Evolutionary conservation across 2,329 filamentous ascomycete genomes (phyloP).

Genomic region (Aspergillus alliaceus): DNA sequence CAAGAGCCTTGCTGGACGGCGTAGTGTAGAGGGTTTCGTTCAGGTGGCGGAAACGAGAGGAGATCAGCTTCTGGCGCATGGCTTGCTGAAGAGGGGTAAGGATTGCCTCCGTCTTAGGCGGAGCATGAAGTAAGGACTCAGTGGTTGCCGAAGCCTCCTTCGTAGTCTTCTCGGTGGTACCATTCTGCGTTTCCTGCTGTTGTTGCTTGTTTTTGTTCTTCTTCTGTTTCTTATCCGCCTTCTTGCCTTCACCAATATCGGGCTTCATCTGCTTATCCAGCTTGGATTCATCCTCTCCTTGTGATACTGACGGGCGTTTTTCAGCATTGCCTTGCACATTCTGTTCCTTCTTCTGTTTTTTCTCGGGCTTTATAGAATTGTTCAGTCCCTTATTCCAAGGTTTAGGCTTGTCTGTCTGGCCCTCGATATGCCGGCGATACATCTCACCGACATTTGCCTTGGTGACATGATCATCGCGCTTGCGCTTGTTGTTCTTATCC

Average conservation of each 20-base stretch:
- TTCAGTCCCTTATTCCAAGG: neutral
- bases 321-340: constrained; percentile 18
- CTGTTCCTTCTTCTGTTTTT: constrained; percentile 31
- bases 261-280: constrained; percentile 14
- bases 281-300: constrained; percentile 21
- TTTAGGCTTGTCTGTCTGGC: constrained; percentile 45
- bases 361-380: constrained; percentile 29
- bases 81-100: constrained; percentile 90
- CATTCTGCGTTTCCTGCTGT: constrained; percentile 23
- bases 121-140: constrained; percentile 32
- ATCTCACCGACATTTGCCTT: constrained; percentile 72
- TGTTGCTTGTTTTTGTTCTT: constrained; percentile 34
- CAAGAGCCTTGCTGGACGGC: constrained; percentile 78
- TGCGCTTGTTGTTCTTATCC: constrained; percentile 53
- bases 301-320: constrained; percentile 22
- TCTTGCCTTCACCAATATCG: constrained; percentile 20
- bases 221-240: constrained; percentile 27
- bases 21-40: constrained; percentile 96
- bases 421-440: constrained; percentile 78
- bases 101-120: constrained; percentile 53
- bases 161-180: constrained; percentile 13
- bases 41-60: constrained; percentile 92
- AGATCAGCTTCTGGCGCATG: constrained; percentile 93
- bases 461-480: constrained; percentile 56
- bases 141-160: constrained; percentile 11